Conservation (phyloP, 441 rosid species). For the Dalechampia spathulata region DNA sequence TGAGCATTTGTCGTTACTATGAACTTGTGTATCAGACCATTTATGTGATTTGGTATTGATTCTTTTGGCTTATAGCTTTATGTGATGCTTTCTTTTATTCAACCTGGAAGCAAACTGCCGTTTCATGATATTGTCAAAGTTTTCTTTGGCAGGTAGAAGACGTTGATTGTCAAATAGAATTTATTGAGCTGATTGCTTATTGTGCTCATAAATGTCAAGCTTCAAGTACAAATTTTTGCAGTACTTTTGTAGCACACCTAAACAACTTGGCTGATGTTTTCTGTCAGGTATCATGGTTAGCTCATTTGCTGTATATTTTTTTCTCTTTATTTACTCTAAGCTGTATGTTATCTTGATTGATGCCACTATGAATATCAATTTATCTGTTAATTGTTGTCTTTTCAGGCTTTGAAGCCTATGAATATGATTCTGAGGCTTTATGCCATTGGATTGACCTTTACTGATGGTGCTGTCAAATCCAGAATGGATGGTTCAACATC, state of each 20-base stretch:
- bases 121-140: not conserved
- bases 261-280: constrained; percentile 38
- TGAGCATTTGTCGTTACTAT: too few species aligned
- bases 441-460: constrained; percentile 50
- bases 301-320: constrained; percentile 14
- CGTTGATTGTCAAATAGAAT: constrained; percentile 33
- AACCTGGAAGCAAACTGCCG: not conserved
- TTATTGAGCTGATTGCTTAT: constrained; percentile 62
- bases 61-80: too few species aligned
- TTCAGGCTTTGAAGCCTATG: constrained; percentile 53
- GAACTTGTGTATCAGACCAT: too few species aligned
- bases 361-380: not conserved
- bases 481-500: constrained; percentile 26
- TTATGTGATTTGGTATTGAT: too few species aligned
- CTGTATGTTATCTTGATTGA: constrained; percentile 17
- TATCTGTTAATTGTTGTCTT: constrained; percentile 15
- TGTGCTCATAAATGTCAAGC: constrained; percentile 60
- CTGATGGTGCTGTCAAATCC: constrained; percentile 27
- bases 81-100: not conserved
- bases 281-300: constrained; percentile 41
- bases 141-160: constrained; percentile 41
- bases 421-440: constrained; percentile 62
- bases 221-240: constrained; percentile 28
- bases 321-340: constrained; percentile 5
- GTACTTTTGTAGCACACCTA: constrained; percentile 44